Evolutionary conservation across 345 rosid genomes (phyloP).

Genomic region (Lepidium aucheri): DNA sequence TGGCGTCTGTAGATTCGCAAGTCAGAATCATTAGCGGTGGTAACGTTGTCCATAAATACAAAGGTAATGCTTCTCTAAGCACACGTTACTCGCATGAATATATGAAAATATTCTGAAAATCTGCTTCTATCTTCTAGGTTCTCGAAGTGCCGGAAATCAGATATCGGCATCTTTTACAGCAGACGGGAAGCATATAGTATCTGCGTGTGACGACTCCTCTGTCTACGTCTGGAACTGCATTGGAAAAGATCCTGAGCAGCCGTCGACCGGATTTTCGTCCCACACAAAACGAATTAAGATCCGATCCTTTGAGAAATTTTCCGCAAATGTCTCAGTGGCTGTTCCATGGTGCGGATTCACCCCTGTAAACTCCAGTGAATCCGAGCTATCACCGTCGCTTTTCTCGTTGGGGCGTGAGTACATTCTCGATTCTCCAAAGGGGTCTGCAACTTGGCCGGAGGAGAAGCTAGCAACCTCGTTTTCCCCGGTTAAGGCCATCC

Average conservation of each 20-base stretch:
- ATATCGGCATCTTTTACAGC: constrained; percentile 58
- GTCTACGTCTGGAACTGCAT: constrained; percentile 67
- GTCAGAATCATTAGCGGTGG: constrained; percentile 74
- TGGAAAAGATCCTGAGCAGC: background rate
- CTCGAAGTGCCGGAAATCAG: constrained; percentile 49
- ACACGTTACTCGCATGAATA: background rate
- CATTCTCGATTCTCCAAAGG: constrained; percentile 61
- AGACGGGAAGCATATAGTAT: constrained; percentile 74
- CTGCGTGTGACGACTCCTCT: constrained; percentile 77
- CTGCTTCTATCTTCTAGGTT: constrained; percentile 24
- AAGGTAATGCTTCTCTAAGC: constrained; percentile 34
- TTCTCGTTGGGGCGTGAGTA: constrained; percentile 60
- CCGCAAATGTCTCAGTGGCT: constrained; percentile 66
- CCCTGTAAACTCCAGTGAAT: background rate
- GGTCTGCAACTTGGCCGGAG: constrained; percentile 95
- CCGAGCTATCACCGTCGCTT: constrained; percentile 21
- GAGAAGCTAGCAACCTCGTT: constrained; percentile 58
- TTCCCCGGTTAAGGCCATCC: constrained; percentile 37
- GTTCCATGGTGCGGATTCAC: constrained; percentile 75
- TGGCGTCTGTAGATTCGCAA: constrained; percentile 79
- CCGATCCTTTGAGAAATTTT: constrained; percentile 66
- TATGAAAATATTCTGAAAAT: background rate
- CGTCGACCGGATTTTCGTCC: constrained; percentile 18
- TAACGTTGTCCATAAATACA: constrained; percentile 64
- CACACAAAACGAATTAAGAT: constrained; percentile 34